A percentile compares a stretch with the other conserved stretches of the same genome.
These are phyloP conservation scores for Pestalotiopsis sp. DNA, from an alignment of 2,329 filamentous ascomycete species.

Conservation along the genomic window DNA sequence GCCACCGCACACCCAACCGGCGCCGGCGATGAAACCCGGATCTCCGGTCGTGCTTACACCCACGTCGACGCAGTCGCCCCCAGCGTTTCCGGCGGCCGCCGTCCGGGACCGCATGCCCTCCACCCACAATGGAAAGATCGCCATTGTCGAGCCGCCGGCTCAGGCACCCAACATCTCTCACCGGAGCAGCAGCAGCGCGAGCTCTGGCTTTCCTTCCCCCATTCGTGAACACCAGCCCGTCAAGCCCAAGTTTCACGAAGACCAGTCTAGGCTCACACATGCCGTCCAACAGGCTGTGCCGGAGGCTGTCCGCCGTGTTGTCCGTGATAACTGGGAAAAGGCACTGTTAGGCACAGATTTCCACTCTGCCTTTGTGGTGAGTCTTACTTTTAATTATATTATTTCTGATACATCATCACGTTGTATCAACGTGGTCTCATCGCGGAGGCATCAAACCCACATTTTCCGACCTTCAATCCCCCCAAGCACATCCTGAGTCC, in stretches of 20 bases:
- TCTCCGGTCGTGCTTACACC: neutral
- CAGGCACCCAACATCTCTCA: neutral
- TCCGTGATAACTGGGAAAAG: constrained; percentile 56
- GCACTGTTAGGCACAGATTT: constrained; percentile 54
- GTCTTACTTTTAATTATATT: constrained; percentile 27
- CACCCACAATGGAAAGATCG: constrained; percentile 15
- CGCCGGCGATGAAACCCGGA: neutral
- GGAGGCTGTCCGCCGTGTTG: constrained; percentile 48
- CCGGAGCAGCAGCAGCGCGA: constrained; percentile 9
- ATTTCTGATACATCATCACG: neutral
- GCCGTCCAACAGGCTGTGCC: constrained; percentile 44
- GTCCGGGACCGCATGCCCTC: neutral
- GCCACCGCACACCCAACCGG: neutral
- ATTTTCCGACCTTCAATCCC: neutral
- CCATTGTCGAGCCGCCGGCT: constrained; percentile 25
- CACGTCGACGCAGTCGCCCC: neutral
- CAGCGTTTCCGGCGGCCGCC: too few relatives aligned
- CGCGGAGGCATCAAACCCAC: neutral
- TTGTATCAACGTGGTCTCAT: neutral
- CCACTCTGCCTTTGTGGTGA: constrained; percentile 55
- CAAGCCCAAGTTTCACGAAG: constrained; percentile 41
- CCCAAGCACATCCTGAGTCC: neutral
- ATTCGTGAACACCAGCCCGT: constrained; percentile 27
- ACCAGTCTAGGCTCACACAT: constrained; percentile 40
- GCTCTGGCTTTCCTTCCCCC: constrained; percentile 39